Evolutionary conservation across 2,329 filamentous ascomycete genomes (phyloP).

Genomic region (Beauveria sp.): DNA sequence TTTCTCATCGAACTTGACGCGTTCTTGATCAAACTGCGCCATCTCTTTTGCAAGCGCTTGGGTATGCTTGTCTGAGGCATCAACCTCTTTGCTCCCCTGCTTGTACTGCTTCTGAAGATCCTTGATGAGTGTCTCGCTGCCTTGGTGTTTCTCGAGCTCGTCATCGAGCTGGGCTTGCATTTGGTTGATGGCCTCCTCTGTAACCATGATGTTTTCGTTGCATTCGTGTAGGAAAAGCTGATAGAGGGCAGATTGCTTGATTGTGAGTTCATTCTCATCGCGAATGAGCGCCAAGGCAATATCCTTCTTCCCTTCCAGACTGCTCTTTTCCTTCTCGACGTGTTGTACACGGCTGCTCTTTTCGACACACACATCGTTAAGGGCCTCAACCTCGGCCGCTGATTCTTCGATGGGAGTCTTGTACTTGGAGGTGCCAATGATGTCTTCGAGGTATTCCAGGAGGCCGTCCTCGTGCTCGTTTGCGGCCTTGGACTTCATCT

Average conservation of each 20-base stretch:
- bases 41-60: slow-evolving; percentile 78
- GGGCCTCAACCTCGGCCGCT: slow-evolving; percentile 76
- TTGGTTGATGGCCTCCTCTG: slow-evolving; percentile 82
- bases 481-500: slow-evolving; percentile 96
- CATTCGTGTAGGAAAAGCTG: slow-evolving; percentile 88
- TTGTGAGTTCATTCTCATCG: slow-evolving; percentile 85
- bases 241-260: slow-evolving; percentile 87
- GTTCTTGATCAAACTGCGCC: slow-evolving; percentile 89
- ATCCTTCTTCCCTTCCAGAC: slow-evolving; percentile 93
- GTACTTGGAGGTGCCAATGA: slow-evolving; percentile 98
- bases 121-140: slow-evolving; percentile 85
- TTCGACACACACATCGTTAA: slow-evolving; percentile 92
- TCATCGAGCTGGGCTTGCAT: slow-evolving; percentile 80
- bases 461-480: slow-evolving; percentile 95
- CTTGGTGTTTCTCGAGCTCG: slow-evolving; percentile 87
- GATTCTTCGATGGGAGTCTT: slow-evolving; percentile 95
- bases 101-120: slow-evolving; percentile 79
- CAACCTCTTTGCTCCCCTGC: slow-evolving; percentile 74
- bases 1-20: slow-evolving; percentile 97
- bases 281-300: slow-evolving; percentile 81
- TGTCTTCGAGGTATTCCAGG: slow-evolving; percentile 94
- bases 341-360: slow-evolving; percentile 95
- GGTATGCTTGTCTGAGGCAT: slow-evolving; percentile 71
- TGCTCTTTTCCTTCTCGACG: slow-evolving; percentile 93
- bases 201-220: slow-evolving; percentile 79